Percentiles rank a stretch among this genome's conserved stretches.
These are phyloP conservation scores for Melastoma malabathricum DNA, from an alignment of 345 rosid genomes.

Conservation along the genomic window DNA sequence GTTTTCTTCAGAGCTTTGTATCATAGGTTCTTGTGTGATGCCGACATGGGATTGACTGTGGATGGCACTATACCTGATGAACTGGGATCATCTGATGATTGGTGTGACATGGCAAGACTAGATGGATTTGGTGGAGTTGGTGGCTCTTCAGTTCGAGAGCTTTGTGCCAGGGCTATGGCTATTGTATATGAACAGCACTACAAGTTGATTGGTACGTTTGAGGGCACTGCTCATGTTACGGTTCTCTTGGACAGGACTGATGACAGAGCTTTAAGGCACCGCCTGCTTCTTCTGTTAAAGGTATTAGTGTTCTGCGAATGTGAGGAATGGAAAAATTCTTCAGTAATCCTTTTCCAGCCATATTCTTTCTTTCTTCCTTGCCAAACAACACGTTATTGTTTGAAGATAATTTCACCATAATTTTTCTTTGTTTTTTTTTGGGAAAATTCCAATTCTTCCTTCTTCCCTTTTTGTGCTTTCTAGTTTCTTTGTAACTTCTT, in stretches of 20 bases:
- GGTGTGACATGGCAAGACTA: conserved; percentile 98
- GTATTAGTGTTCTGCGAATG: conserved; percentile 16
- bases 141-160: conserved; percentile 93
- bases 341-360: not conserved
- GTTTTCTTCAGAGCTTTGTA: conserved; percentile 96
- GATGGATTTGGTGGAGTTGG: conserved; percentile 99
- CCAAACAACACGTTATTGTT: no score
- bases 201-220: conserved; percentile 76
- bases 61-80: conserved; percentile 98
- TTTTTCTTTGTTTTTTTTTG: no score
- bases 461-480: no score
- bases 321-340: no score
- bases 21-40: conserved; percentile 96
- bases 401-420: no score
- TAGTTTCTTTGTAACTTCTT: no score
- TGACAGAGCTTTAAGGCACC: conserved; percentile 96
- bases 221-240: conserved; percentile 90
- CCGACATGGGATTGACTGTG: conserved; percentile 88
- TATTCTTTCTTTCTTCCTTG: not conserved
- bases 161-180: conserved; percentile 98
- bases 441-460: no score
- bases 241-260: conserved; percentile 91
- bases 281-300: conserved; percentile 88
- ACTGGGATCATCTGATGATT: conserved; percentile 88
- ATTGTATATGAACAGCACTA: conserved; percentile 94